Percentiles rank a stretch among this genome's conserved stretches.
Evolutionary conservation across 768 basidiomycete genomes (phyloP).

Genomic region (Suillus discolor): DNA sequence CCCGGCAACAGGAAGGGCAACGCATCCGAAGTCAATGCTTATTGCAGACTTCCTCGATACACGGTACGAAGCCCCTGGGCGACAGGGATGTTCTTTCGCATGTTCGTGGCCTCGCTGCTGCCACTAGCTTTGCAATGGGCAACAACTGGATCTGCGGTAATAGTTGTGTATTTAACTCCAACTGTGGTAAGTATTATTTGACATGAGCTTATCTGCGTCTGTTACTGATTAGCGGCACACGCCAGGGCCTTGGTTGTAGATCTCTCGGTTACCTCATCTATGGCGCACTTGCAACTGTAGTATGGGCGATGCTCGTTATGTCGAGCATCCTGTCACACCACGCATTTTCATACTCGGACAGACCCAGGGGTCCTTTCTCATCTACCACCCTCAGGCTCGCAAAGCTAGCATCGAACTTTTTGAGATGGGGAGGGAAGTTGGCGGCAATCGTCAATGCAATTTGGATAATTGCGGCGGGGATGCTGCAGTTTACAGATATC

Average conservation of each 20-base stretch:
- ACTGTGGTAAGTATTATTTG: slow-evolving; percentile 18
- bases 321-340: slow-evolving; percentile 31
- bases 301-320: slow-evolving; percentile 32
- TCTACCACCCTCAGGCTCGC: slow-evolving; percentile 3
- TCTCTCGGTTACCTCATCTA: slow-evolving; percentile 35
- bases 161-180: slow-evolving; percentile 28
- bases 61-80: slow-evolving; percentile 18
- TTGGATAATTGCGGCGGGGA: slow-evolving; percentile 22
- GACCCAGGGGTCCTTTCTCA: background rate
- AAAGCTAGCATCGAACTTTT: slow-evolving; percentile 7
- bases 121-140: slow-evolving; percentile 31
- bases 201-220: background rate
- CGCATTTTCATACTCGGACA: background rate
- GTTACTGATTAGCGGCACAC: slow-evolving; percentile 4
- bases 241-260: slow-evolving; percentile 37
- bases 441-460: slow-evolving; percentile 24
- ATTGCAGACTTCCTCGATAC: slow-evolving; percentile 15
- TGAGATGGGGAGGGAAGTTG: slow-evolving; percentile 22
- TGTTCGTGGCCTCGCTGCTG: slow-evolving; percentile 22
- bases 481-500: slow-evolving; percentile 26
- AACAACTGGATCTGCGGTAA: slow-evolving; percentile 26
- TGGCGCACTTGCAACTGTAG: slow-evolving; percentile 27
- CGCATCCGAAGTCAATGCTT: slow-evolving; percentile 14
- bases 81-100: slow-evolving; percentile 18
- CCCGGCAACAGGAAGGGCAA: slow-evolving; percentile 13